Base-by-base conservation (phyloP, 306 rosid genomes). In the Acacia confusa region DNA sequence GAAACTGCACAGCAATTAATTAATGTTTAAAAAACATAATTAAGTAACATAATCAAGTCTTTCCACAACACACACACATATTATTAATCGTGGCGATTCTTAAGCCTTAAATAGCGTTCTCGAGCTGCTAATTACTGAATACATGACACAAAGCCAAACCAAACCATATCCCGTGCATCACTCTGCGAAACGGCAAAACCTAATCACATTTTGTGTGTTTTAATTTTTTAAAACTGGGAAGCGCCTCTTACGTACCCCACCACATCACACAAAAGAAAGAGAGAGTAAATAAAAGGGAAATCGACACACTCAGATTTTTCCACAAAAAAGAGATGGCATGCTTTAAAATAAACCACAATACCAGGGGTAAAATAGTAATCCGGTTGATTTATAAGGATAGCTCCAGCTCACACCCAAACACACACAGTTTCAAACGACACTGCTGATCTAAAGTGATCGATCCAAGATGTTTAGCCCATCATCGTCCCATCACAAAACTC, bases 31-130 rank as follows among this genome's bases (percentile, higher is more conserved):
- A 55, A 3, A 63, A 73, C 74, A n/a, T 32, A 55, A n/a, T n/a
- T n/a, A 77, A 63, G 50, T 53, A 70, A 57, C 25, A 22, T 22
- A 57, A 11, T 7, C n/a, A 55, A 55, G 16, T 30, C 65, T 66
- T 0, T 45, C 8, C 1, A 8, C 20, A 32, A 32, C 32, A 38
- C 2, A 19, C n/a, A 17, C 5, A 5, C 4, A 50, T 50, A 77
- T 79, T 79, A 72, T 79, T 83, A 84, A 87, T 86, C 80, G 78
- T 80, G 79, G 88, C 89, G 87, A 89, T 82, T 87, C 71, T 84
- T 87, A 70, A 84, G 92, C 91, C 92, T 83, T 75, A 88, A 87
- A 81, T 76, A 81, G 74, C 93, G 94, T 82, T 90, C 88, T 87
- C 82, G 83, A 84, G 76, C 83, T 77, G 79, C 84, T 58, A 36